A percentile compares a stretch with the other conserved stretches of the same genome.
phyloP scores from a whole-genome alignment of 1,284 basidiomycete genomes.

The Agaricales sp. region DNA sequence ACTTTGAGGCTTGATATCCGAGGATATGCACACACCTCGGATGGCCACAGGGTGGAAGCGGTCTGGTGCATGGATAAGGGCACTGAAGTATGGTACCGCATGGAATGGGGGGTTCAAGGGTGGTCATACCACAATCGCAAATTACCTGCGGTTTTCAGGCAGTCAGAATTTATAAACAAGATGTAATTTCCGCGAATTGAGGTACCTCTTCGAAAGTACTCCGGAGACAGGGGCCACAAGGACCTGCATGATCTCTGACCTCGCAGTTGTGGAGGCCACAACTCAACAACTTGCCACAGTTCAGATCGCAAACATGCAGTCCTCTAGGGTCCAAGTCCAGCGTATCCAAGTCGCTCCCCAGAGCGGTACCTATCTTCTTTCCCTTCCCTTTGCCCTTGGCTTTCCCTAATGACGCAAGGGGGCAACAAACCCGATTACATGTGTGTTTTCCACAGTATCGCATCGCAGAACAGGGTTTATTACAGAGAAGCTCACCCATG shows the following conservation, averaged over 20 bases:
- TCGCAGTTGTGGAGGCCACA: conserved; percentile 77
- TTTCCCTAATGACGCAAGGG: conserved; percentile 55
- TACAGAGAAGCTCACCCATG: conserved; percentile 17
- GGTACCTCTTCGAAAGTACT: conserved; percentile 84
- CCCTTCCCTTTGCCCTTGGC: conserved; percentile 45
- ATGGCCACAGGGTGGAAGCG: conserved; percentile 72
- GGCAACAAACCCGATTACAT: conserved; percentile 79
- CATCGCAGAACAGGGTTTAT: conserved; percentile 58
- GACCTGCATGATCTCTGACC: conserved; percentile 70
- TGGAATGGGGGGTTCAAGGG: conserved; percentile 41
- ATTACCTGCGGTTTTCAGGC: conserved; percentile 36
- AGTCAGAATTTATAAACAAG: conserved; percentile 4
- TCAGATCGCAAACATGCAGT: conserved; percentile 71
- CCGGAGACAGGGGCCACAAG: conserved; percentile 72
- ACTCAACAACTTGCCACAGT: conserved; percentile 60
- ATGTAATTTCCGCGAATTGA: conserved; percentile 5
- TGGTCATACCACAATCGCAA: conserved; percentile 65
- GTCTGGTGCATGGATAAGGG: conserved; percentile 67
- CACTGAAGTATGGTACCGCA: conserved; percentile 78
- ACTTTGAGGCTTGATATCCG: neutral
- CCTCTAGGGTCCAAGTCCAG: conserved; percentile 43
- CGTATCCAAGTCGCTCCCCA: conserved; percentile 20
- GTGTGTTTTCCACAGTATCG: conserved; percentile 76
- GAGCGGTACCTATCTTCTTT: conserved; percentile 39
- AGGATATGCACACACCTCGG: conserved; percentile 41